phyloP scores from a whole-genome alignment of 1,284 basidiomycete genomes.

The Volvariella surrecta region DNA sequence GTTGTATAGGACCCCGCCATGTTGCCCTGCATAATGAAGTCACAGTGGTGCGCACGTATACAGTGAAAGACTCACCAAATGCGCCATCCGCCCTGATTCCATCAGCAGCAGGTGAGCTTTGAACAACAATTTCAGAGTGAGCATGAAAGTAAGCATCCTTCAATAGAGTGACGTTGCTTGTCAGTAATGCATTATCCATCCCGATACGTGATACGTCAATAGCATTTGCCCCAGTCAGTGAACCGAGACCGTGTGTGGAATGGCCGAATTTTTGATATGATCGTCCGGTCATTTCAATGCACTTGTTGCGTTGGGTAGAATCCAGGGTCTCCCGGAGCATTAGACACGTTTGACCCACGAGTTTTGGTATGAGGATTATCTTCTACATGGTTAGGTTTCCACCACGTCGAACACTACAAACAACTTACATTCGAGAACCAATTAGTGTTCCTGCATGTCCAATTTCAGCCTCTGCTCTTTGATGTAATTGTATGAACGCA shows the following conservation, averaged over 20 bases:
- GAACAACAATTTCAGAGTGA: slow-evolving; percentile 38
- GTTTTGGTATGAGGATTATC: slow-evolving; percentile 49
- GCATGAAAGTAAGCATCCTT: slow-evolving; percentile 39
- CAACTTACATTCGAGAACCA: slow-evolving; percentile 53
- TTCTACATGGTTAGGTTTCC: slow-evolving; percentile 15
- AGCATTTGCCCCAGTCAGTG: slow-evolving; percentile 53
- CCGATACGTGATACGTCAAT: slow-evolving; percentile 50
- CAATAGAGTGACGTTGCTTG: slow-evolving; percentile 31
- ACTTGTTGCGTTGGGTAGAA: slow-evolving; percentile 29
- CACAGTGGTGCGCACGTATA: neutral
- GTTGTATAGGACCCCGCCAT: slow-evolving; percentile 51
- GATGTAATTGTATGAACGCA: slow-evolving; percentile 12
- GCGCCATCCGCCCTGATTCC: slow-evolving; percentile 57
- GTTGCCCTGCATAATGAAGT: slow-evolving; percentile 31
- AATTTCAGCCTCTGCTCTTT: too few species aligned
- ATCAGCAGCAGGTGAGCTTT: slow-evolving; percentile 35
- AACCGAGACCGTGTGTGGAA: slow-evolving; percentile 30
- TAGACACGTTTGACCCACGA: slow-evolving; percentile 47
- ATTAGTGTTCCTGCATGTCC: slow-evolving; percentile 44
- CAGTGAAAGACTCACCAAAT: slow-evolving; percentile 28
- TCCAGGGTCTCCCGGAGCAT: slow-evolving; percentile 38
- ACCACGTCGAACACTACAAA: neutral
- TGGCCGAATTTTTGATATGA: slow-evolving; percentile 39
- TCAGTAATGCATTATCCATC: slow-evolving; percentile 40
- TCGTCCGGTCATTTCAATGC: slow-evolving; percentile 39